Conservation (phyloP, 257 asterid genomes). For the Primulina tabacum region DNA sequence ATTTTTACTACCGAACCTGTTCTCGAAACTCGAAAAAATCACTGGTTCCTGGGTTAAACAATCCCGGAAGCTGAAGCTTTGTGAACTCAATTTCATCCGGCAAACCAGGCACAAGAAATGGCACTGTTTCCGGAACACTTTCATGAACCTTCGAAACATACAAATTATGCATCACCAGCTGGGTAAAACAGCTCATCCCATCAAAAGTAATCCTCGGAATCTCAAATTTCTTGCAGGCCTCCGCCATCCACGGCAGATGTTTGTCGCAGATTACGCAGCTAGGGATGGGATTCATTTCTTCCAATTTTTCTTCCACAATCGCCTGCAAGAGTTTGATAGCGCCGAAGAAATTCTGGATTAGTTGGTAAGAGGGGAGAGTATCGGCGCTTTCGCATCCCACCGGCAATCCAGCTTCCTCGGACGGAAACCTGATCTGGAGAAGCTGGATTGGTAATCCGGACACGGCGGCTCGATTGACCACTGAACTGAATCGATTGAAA, state of each 20-base stretch:
- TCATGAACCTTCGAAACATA: constrained; percentile 26
- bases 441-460: constrained; percentile 42
- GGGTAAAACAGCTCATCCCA: constrained; percentile 50
- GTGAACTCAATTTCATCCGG: constrained; percentile 36
- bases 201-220: constrained; percentile 46
- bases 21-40: constrained; percentile 29
- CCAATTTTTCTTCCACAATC: constrained; percentile 32
- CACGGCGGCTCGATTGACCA: constrained; percentile 26
- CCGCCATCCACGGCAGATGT: constrained; percentile 38
- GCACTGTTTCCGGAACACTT: constrained; percentile 21
- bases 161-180: constrained; percentile 26
- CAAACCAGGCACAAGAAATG: constrained; percentile 38
- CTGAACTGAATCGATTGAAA: constrained; percentile 30
- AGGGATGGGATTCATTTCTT: constrained; percentile 31
- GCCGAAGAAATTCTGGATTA: constrained; percentile 27
- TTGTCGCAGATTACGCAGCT: constrained; percentile 42
- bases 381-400: constrained; percentile 53
- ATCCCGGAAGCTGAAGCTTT: constrained; percentile 36
- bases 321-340: constrained; percentile 35
- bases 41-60: constrained; percentile 30
- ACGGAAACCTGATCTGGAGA: constrained; percentile 37
- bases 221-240: constrained; percentile 22
- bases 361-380: constrained; percentile 33
- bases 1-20: neutral
- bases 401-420: constrained; percentile 47